Base-by-base conservation (phyloP, 108 stramenopile species). In the Epipyxis sp. region DNA sequence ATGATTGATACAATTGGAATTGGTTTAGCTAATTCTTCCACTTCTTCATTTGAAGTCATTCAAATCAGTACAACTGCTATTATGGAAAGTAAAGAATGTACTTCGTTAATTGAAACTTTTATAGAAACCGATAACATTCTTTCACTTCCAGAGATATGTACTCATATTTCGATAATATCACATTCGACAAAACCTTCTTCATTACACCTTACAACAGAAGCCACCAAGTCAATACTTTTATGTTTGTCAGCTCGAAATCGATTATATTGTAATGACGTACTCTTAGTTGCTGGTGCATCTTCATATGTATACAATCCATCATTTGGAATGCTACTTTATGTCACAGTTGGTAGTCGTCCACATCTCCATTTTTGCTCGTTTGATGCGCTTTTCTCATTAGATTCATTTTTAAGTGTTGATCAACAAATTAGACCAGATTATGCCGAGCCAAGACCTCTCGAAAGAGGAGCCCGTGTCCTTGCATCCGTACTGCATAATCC, bases 381-480 rank as follows among this genome's bases (percentile, higher is more conserved):
- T 41, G 40, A 25, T 37, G 20, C 65, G 35, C 20, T 68, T 20
- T 41, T 40, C 16, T 20, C 20, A 37, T 20, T 41, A 20, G 43
- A 74, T 74, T 32, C 50, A 6, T 57, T 74, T 37, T 6, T 57
- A 42, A 6, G 13, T 34, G 6, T 37, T 37, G 65, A 37, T 13
- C 39, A 41, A 41, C 39, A 46, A 35, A 34, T 6, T 46, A 37
- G 16, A 13, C 42, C 34, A 39, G 10, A 74, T 10, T 10, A 37
- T 42, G 44, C 71, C 6, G 71, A 46, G 13, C 6, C 13, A 3
- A 37, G 71, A 6, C 71, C 71, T 32, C 6, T 74, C 44, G 71
- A 74, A 74, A 13, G 71, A 34, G 71, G 71, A 10, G 44, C 10
- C 43, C 71, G 71, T 37, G 10, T 74, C 6, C n/a, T 74, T 3